Percentiles rank a stretch among this genome's conserved stretches.
Evolutionary conservation across 2,329 filamentous ascomycete genomes (phyloP).

Genomic region (Alternaria longipes): DNA sequence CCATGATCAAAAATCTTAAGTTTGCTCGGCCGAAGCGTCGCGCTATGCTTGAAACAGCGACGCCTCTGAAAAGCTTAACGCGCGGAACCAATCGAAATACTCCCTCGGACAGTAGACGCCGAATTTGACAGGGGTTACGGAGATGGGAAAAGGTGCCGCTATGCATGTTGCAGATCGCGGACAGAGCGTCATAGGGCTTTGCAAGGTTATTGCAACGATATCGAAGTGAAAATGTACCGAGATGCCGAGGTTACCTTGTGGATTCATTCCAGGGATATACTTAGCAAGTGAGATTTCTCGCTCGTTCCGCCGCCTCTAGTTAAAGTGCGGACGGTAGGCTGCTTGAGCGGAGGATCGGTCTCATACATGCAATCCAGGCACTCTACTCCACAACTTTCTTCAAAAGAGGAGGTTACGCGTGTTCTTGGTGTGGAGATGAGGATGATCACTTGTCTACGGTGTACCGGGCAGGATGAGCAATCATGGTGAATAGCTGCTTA

Average conservation of each 20-base stretch:
- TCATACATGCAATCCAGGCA: background rate
- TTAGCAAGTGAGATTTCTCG: constrained; percentile 1
- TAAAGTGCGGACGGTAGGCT: background rate
- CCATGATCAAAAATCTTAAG: constrained; percentile 23
- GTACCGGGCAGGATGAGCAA: too few species aligned
- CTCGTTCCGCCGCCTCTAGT: background rate
- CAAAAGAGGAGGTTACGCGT: constrained; percentile 2
- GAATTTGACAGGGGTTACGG: background rate
- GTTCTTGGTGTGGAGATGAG: background rate
- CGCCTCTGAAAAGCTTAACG: background rate
- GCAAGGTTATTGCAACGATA: background rate
- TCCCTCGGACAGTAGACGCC: background rate
- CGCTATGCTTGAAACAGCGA: background rate
- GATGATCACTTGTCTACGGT: background rate
- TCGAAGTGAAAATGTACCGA: constrained; percentile 7
- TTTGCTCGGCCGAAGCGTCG: constrained; percentile 21
- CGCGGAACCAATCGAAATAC: background rate
- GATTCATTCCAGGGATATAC: background rate
- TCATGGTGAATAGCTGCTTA: background rate
- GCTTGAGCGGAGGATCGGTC: background rate
- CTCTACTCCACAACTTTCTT: background rate
- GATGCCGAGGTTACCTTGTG: constrained; percentile 9
- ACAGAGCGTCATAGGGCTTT: constrained; percentile 13
- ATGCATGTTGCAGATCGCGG: constrained; percentile 13
- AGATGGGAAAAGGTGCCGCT: background rate